Evolutionary conservation across 345 rosid genomes (phyloP), one percentile per base, ranked within the genome.

Genomic region (Populus alba): DNA sequence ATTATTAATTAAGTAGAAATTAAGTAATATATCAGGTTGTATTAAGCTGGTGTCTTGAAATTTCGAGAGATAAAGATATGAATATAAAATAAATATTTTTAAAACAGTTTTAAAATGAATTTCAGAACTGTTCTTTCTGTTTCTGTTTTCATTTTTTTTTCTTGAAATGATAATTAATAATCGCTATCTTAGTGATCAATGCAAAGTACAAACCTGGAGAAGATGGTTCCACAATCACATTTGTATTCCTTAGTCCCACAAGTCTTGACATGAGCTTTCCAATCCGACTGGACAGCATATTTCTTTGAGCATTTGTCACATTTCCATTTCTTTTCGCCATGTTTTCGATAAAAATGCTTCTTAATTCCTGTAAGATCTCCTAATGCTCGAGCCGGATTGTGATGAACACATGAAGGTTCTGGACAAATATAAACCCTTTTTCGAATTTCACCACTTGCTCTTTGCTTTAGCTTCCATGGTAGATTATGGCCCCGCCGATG

Each of bases 321-420:
- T 73, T 88, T 85, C 92, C 91, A 91, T 70, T 85, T 91, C 74
- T 91, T 89, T 85, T 91, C 92, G 0, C 95, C 90, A 33, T 91
- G 92, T 85, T 91, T 91, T 59, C 95, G 79, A 79, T 83, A 75
- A 25, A 88, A 91, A 83, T 91, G 95, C 87, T 91, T 91, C 88
- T 91, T 90, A 79, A 91, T 87, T 3, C 93, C 93, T 0, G 95
- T 90, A 10, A 91, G 91, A 74, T 91, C 95, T 1, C 95, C 90
- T 1, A 91, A 31, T 13, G 95, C 95, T 0, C 95, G 87, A 70
- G 84, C 81, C 27, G 95, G 95, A 53, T 88, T 86, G 68, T 91
- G 93, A 67, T 89, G 91, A 43, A 90, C 89, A 51, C 95, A 91
- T 1, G 87, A 80, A 0, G 81, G 41, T 23, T 90, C 95, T 0